Conservation (phyloP, 352 stramenopile species). For the Pythium guiyangense region DNA sequence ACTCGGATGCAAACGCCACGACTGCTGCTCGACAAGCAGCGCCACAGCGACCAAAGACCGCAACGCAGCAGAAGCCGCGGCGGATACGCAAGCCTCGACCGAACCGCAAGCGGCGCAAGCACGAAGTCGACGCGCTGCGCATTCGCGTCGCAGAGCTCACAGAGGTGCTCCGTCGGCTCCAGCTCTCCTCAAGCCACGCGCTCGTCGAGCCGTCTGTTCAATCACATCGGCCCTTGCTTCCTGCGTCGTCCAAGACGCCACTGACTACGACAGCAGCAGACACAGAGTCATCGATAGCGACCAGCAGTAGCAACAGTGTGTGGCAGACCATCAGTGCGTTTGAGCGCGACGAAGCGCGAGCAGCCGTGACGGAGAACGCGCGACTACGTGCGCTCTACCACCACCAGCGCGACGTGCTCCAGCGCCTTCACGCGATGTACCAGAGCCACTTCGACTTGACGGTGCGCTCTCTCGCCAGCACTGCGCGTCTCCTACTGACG, state of each 20-base stretch:
- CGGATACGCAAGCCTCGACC: constrained; percentile 1
- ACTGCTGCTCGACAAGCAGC: no score
- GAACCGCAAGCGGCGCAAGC: constrained; percentile 11
- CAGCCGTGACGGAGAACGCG: constrained; percentile 2
- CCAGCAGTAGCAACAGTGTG: no score
- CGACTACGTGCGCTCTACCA: constrained; percentile 1
- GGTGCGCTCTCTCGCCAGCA: constrained; percentile 2
- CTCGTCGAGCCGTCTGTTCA: not conserved
- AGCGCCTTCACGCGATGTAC: not conserved
- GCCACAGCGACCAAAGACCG: no score
- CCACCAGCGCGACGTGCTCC: not conserved
- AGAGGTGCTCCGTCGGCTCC: not conserved
- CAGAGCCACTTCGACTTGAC: not conserved
- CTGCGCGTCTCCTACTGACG: not conserved
- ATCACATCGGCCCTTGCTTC: not conserved
- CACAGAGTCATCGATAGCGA: not conserved
- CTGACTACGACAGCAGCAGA: not conserved
- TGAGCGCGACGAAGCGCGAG: constrained; percentile 1
- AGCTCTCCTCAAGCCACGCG: not conserved
- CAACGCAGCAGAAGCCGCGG: no score
- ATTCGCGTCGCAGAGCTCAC: constrained; percentile 1
- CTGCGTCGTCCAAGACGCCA: no score
- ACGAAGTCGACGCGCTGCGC: constrained; percentile 9
- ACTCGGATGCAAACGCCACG: no score
- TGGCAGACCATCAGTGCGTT: constrained; percentile 4